Percentiles rank a stretch among this genome's conserved stretches.
These are phyloP conservation scores for Nemania sp. DNA, from an alignment of 2,329 filamentous ascomycete species.

Conservation along the genomic window DNA sequence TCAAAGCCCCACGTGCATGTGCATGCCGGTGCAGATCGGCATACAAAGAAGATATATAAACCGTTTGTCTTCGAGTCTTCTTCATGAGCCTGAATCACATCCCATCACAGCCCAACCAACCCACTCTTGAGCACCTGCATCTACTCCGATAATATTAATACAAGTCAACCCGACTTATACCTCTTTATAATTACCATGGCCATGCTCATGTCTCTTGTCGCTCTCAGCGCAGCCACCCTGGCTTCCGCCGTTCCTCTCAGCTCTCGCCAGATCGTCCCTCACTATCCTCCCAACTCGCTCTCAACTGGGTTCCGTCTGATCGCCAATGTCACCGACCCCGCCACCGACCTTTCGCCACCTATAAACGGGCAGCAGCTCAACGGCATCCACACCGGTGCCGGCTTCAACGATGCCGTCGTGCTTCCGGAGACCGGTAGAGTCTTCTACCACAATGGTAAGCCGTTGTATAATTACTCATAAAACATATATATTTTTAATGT, in stretches of 20 bases:
- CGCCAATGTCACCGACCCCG: conserved; percentile 49
- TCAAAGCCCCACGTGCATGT: not conserved
- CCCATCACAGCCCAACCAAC: no score
- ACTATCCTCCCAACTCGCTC: conserved; percentile 29
- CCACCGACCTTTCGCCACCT: conserved; percentile 45
- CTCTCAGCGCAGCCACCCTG: conserved; percentile 12
- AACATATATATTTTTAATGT: no score
- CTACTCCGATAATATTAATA: no score
- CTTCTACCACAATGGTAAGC: conserved; percentile 54
- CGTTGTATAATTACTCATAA: no score
- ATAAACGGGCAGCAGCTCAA: conserved; percentile 47
- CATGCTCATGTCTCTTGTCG: conserved; percentile 17
- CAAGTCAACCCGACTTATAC: no score
- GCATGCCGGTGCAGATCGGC: not conserved
- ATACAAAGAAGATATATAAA: no score
- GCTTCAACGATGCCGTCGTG: conserved; percentile 45
- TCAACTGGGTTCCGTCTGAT: conserved; percentile 46
- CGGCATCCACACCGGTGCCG: conserved; percentile 50
- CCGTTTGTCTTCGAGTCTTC: no score
- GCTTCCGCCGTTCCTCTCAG: conserved; percentile 17
- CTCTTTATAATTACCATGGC: not conserved
- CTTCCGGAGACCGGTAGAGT: conserved; percentile 35
- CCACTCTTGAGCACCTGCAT: not conserved
- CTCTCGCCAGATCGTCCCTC: conserved; percentile 17
- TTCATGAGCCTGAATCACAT: no score